phyloP scores from a whole-genome alignment of 2,329 filamentous ascomycete genomes.

The Fonsecaea nubica region DNA sequence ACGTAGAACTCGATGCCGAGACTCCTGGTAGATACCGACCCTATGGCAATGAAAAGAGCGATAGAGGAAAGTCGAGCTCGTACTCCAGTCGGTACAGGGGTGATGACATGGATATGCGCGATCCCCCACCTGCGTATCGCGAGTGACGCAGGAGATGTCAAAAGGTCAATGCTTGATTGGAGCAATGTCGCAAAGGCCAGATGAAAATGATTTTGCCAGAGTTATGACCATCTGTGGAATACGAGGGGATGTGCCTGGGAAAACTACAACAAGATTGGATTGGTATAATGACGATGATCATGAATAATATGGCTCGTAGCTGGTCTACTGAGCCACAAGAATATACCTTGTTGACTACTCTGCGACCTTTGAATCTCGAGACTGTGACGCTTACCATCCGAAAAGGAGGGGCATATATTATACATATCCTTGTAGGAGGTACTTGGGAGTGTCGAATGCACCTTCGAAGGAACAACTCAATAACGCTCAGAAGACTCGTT shows the following conservation, averaged over 20 bases:
- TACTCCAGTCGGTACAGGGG: constrained; percentile 13
- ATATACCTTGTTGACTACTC: not conserved
- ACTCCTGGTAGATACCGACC: constrained; percentile 30
- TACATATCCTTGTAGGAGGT: no score
- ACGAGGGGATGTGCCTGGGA: not conserved
- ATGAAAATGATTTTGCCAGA: not conserved
- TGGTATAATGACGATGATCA: not conserved
- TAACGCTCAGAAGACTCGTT: no score
- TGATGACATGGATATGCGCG: constrained; percentile 20
- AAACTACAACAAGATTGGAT: not conserved
- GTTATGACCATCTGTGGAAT: not conserved
- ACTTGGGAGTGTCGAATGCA: no score
- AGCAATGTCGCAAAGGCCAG: not conserved
- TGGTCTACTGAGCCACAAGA: constrained; percentile 1
- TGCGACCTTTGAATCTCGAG: not conserved
- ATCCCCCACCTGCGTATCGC: constrained; percentile 31
- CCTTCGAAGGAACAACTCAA: no score
- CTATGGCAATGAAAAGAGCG: constrained; percentile 20
- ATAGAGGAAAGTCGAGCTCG: constrained; percentile 17
- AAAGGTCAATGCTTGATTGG: not conserved
- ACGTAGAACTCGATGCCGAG: constrained; percentile 31
- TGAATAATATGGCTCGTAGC: constrained; percentile 3
- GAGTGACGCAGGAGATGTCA: constrained; percentile 9
- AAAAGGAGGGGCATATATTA: no score
- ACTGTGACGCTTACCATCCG: not conserved